Conservation (phyloP, 495 filamentous ascomycete species). For the Eremomyces bilateralis region DNA sequence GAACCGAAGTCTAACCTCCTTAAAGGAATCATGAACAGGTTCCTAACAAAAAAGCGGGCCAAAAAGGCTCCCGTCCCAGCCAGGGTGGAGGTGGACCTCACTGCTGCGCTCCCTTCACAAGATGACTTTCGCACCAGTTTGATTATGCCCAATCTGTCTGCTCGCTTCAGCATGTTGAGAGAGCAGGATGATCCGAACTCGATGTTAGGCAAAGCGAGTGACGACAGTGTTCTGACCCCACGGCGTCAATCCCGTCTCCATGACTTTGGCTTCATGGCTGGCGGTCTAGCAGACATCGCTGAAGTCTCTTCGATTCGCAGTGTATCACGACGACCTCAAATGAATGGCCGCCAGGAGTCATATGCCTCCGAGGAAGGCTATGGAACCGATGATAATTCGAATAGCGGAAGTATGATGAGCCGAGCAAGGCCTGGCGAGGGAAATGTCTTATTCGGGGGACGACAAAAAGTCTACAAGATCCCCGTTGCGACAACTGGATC, state of each 20-base stretch:
- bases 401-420: slow-evolving; percentile 56
- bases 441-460: slow-evolving; percentile 85
- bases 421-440: slow-evolving; percentile 69
- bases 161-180: slow-evolving; percentile 86
- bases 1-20: slow-evolving; percentile 19
- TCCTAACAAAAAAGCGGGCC: slow-evolving; percentile 18
- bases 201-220: slow-evolving; percentile 76
- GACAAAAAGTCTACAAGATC: slow-evolving; percentile 92
- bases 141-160: slow-evolving; percentile 84
- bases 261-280: slow-evolving; percentile 28
- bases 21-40: slow-evolving; percentile 21
- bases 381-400: slow-evolving; percentile 45
- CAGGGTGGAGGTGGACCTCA: slow-evolving; percentile 44
- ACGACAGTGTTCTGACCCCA: slow-evolving; percentile 75
- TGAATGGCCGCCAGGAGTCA: slow-evolving; percentile 35
- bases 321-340: too few species aligned
- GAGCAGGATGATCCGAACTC: slow-evolving; percentile 82
- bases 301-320: slow-evolving; percentile 71
- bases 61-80: slow-evolving; percentile 23
- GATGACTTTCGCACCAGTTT: slow-evolving; percentile 96
- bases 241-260: slow-evolving; percentile 50
- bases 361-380: slow-evolving; percentile 34
- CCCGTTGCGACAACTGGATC: slow-evolving; percentile 29
- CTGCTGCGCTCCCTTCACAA: slow-evolving; percentile 49
- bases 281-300: slow-evolving; percentile 60